Evolutionary conservation across 2,329 filamentous ascomycete genomes (phyloP), one percentile per base, ranked within the genome.

Genomic region (Aspergillus alliaceus): DNA sequence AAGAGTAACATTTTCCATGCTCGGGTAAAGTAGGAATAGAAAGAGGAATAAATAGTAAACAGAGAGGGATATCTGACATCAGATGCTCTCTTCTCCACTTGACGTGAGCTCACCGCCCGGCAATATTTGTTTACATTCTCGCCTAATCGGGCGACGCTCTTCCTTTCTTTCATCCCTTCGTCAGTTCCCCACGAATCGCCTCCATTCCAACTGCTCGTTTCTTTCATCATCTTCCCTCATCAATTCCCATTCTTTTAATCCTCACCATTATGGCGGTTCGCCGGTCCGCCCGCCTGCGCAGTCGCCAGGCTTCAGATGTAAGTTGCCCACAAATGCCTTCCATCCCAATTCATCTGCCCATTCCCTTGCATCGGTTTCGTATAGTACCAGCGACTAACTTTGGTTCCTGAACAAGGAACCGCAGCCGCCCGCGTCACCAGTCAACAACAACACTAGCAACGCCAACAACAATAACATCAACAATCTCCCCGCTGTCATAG

Each of bases 401-500:
- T 56, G 31, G 47, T 55, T 58, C 48, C 46, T 50, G 56, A 29
- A 20, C n/a, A 48, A 69, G 53, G 69, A 68, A 29, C 57, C 64
- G 20, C 56, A 64, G 11, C 54, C 64, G 51, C 64, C 66, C 27
- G 51, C 66, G 34, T 59, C 66, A 27, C 56, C 53, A 40, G 50
- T 53, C 59, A 59, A 35, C 34, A 60, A 20, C 49, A 34, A 5
- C 46, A 54, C 32, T 18, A 54, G 27, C 29, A 12, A 47, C 4
- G 50, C 56, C 40, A 53, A 53, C n/a, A 56, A 24, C 32, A 58
- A 40, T 48, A 53, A 57, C 22, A 51, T 44, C 29, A 61, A 55
- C 39, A 77, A 72, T 59, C 76, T 84, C 31, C 62, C 73, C 18
- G 71, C 77, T n/a, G 72, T 83, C 20, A 63, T 74, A 50, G 80